These are phyloP conservation scores for Helichrysum umbraculigerum DNA, from an alignment of 129 eudicot genomes.

Conservation along the genomic window DNA sequence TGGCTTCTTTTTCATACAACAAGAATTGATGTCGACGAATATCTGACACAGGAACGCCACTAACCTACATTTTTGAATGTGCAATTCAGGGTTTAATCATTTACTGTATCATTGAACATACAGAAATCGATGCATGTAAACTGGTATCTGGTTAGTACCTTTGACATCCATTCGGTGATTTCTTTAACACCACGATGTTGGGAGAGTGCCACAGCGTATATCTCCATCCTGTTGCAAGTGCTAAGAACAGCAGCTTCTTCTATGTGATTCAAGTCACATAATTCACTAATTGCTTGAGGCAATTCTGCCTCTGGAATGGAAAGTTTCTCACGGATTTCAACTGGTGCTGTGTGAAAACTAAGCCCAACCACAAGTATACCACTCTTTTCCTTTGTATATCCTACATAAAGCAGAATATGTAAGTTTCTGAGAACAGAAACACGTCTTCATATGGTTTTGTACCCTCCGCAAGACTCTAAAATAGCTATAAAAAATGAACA, in stretches of 20 bases:
- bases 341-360: conserved; percentile 77
- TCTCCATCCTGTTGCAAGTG: conserved; percentile 89
- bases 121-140: neutral
- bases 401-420: conserved; percentile 33
- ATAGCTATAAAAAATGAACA: neutral
- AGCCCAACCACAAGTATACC: conserved; percentile 77
- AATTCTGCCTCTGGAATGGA: conserved; percentile 79
- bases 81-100: neutral
- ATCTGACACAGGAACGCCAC: conserved; percentile 70
- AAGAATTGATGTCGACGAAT: conserved; percentile 63
- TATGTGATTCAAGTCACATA: conserved; percentile 74
- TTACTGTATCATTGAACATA: neutral
- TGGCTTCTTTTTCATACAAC: conserved; percentile 69
- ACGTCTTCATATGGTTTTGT: conserved; percentile 17
- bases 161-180: conserved; percentile 96
- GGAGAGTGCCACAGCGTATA: conserved; percentile 80
- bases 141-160: conserved; percentile 45
- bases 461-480: neutral
- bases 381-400: conserved; percentile 84
- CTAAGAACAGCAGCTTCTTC: conserved; percentile 93
- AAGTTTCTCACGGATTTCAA: conserved; percentile 89
- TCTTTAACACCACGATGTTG: conserved; percentile 86
- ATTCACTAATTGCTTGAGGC: conserved; percentile 68
- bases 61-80: conserved; percentile 41
- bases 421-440: conserved; percentile 7